Conservation (phyloP, 768 basidiomycete species). For the Punctularia strigosozonata region DNA sequence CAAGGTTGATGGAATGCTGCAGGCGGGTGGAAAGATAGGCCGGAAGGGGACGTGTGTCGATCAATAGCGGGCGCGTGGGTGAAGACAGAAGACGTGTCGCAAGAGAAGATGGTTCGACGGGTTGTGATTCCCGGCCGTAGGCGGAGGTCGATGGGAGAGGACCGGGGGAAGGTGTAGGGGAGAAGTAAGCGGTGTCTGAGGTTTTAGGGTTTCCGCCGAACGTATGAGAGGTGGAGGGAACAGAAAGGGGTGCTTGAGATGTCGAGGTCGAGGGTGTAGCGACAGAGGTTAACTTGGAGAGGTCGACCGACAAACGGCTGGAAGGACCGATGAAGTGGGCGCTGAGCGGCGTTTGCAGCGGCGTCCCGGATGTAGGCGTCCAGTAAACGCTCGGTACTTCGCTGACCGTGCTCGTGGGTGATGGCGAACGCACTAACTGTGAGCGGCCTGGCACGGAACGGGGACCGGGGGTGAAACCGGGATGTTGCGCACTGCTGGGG, state of each 20-base stretch:
- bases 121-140: slow-evolving; percentile 6
- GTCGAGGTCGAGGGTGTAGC: no score
- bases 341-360: slow-evolving; percentile 6
- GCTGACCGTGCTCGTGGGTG: neutral
- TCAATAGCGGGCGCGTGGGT: slow-evolving; percentile 58
- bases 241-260: no score
- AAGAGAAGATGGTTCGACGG: slow-evolving; percentile 36
- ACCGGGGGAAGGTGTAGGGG: no score
- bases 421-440: neutral
- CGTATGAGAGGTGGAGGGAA: no score
- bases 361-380: slow-evolving; percentile 34
- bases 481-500: no score
- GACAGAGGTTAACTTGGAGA: no score
- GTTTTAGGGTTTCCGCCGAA: no score
- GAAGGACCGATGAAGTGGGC: slow-evolving; percentile 18
- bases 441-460: neutral
- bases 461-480: no score
- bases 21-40: slow-evolving; percentile 58
- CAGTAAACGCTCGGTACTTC: slow-evolving; percentile 30
- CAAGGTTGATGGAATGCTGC: slow-evolving; percentile 65
- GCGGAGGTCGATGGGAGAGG: neutral
- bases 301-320: no score
- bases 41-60: slow-evolving; percentile 71
- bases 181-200: no score
- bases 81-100: slow-evolving; percentile 31